phyloP scores from a whole-genome alignment of 371 early-diverging fungal genomes.

The Rhizopus sp. region DNA sequence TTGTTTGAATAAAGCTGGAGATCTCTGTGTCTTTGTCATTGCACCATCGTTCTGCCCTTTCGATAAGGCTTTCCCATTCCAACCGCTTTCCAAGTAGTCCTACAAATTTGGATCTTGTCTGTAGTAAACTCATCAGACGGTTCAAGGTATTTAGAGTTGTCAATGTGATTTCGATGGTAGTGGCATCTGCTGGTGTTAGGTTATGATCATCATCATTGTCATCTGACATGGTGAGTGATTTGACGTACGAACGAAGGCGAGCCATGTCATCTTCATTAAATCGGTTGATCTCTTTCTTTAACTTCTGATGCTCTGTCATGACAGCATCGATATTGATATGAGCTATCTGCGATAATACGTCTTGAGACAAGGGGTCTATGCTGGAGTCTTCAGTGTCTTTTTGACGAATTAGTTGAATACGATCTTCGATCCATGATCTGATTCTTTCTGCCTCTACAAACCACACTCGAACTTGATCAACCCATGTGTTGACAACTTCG shows the following conservation, averaged over 20 bases:
- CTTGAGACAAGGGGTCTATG: constrained; percentile 37
- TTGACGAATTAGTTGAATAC: constrained; percentile 36
- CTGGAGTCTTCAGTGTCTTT: constrained; percentile 17
- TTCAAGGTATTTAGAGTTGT: constrained; percentile 39
- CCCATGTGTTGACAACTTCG: constrained; percentile 43
- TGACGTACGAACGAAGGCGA: constrained; percentile 48
- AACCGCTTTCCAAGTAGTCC: constrained; percentile 26
- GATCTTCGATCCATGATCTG: constrained; percentile 49
- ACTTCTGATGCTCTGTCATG: constrained; percentile 38
- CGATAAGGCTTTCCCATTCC: constrained; percentile 35
- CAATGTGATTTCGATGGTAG: constrained; percentile 51
- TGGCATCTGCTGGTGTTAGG: constrained; percentile 50
- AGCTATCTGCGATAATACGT: constrained; percentile 9
- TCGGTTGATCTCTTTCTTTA: constrained; percentile 47
- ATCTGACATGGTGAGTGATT: constrained; percentile 28
- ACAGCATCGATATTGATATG: constrained; percentile 17
- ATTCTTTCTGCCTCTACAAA: constrained; percentile 56
- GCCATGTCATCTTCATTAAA: constrained; percentile 57
- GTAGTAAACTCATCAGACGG: constrained; percentile 27
- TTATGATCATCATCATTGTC: constrained; percentile 14
- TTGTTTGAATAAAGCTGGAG: constrained; percentile 10
- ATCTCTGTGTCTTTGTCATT: constrained; percentile 15
- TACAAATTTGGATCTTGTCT: constrained; percentile 24
- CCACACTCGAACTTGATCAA: constrained; percentile 58
- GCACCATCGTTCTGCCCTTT: constrained; percentile 10